These are phyloP conservation scores for Erysimum cheiri DNA, from an alignment of 441 rosid species.

Conservation along the genomic window DNA sequence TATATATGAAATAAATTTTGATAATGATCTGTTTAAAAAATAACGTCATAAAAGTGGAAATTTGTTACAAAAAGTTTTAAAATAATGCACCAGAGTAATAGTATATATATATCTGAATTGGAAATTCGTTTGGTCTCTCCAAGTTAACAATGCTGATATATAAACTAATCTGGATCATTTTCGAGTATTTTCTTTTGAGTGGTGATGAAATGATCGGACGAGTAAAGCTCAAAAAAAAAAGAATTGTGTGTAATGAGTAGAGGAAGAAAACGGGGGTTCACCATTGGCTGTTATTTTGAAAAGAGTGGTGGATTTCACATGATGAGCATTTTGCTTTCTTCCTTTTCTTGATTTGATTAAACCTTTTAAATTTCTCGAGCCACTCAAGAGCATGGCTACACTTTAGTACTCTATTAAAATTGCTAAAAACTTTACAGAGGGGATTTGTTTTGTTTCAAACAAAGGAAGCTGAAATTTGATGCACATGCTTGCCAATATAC, in stretches of 20 bases:
- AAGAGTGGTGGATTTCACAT: conserved; percentile 42
- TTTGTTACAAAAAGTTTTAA: neutral
- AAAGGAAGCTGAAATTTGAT: conserved; percentile 3
- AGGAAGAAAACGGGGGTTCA: conserved; percentile 23
- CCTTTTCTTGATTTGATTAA: conserved; percentile 25
- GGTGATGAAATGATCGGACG: conserved; percentile 34
- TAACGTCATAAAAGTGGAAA: neutral
- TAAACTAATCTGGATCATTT: neutral
- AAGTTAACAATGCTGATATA: neutral
- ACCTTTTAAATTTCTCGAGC: conserved; percentile 38
- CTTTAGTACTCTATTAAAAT: conserved; percentile 14
- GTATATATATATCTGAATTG: too few relatives aligned
- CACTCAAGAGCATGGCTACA: conserved; percentile 36
- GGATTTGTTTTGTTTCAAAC: conserved; percentile 20
- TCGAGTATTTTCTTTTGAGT: conserved; percentile 18
- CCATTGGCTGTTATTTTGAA: conserved; percentile 30
- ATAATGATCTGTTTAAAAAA: neutral
- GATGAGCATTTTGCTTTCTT: conserved; percentile 37
- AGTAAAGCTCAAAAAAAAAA: conserved; percentile 18
- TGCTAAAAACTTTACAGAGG: conserved; percentile 29
- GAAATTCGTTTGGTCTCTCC: too few relatives aligned
- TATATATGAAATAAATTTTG: neutral
- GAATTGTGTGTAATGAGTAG: conserved; percentile 30
- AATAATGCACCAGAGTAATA: conserved; percentile 5
- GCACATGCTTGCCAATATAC: conserved; percentile 12